These are phyloP conservation scores for Casaregolazyma lundiana DNA, from an alignment of 1,139 yeast species.

Conservation along the genomic window DNA sequence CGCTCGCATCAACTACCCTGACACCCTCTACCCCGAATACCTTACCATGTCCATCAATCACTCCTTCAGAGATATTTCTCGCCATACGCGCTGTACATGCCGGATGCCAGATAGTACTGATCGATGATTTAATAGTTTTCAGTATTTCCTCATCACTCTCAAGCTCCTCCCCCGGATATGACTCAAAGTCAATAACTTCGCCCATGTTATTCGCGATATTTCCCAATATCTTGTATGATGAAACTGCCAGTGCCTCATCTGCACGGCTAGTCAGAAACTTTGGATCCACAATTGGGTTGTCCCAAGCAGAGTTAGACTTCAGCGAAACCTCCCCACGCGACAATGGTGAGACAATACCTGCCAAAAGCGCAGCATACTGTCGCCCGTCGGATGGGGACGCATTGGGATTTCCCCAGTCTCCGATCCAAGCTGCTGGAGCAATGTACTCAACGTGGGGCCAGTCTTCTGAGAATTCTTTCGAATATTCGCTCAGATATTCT, in stretches of 20 bases:
- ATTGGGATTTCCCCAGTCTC: not conserved
- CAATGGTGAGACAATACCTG: not conserved
- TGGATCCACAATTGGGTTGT: not conserved
- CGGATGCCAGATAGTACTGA: constrained; percentile 29
- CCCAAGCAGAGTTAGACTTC: not conserved
- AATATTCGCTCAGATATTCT: not conserved
- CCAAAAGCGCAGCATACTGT: not conserved
- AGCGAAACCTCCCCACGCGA: not conserved
- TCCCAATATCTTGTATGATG: not conserved
- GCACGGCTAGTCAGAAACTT: not conserved
- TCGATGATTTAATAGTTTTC: constrained; percentile 25
- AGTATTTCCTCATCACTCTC: constrained; percentile 27
- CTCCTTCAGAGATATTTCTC: constrained; percentile 29
- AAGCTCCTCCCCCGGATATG: constrained; percentile 26
- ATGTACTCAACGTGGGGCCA: not conserved
- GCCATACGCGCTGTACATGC: constrained; percentile 28
- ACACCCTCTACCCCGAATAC: constrained; percentile 35
- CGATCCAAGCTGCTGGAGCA: not conserved
- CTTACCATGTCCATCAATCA: constrained; percentile 32
- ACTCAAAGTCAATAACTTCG: not conserved
- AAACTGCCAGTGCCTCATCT: not conserved
- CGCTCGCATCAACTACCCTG: constrained; percentile 36
- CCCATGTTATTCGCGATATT: not conserved
- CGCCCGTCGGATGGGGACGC: not conserved
- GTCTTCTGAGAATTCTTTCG: not conserved